Percentiles rank a stretch among this genome's conserved stretches.
Evolutionary conservation across 495 filamentous ascomycete species (phyloP).

Genomic region (Astrothelium macrocarpum): DNA sequence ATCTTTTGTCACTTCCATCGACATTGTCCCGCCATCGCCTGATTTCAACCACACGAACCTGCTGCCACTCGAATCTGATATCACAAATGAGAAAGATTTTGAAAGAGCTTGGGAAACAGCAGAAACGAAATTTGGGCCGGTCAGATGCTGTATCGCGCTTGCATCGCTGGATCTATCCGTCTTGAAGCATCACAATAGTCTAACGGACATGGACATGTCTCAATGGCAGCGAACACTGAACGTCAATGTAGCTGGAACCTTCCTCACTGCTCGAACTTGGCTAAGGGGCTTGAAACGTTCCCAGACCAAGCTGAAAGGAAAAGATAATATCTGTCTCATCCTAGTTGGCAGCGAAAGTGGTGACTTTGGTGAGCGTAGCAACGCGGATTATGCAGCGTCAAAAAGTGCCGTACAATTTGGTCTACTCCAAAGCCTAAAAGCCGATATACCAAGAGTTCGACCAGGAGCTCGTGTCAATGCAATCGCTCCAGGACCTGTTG

Average conservation of each 20-base stretch:
- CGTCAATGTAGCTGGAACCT: conserved; percentile 37
- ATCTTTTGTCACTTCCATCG: conserved; percentile 31
- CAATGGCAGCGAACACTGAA: conserved; percentile 31
- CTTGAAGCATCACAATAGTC: conserved; percentile 26
- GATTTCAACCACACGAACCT: neutral
- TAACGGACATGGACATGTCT: conserved; percentile 31
- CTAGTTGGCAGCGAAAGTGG: conserved; percentile 38
- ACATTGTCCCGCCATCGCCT: conserved; percentile 19
- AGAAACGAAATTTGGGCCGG: conserved; percentile 23
- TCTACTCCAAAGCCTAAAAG: conserved; percentile 31
- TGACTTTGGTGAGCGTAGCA: conserved; percentile 34
- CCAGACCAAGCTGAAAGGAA: neutral
- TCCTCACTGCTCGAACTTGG: conserved; percentile 34
- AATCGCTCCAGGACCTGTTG: conserved; percentile 36
- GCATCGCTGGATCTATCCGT: conserved; percentile 34
- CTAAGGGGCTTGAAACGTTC: conserved; percentile 18
- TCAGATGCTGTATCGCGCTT: conserved; percentile 35
- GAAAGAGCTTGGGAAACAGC: conserved; percentile 27
- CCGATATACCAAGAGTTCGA: conserved; percentile 30
- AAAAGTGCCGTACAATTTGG: conserved; percentile 38
- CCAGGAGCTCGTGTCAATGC: conserved; percentile 34
- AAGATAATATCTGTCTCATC: conserved; percentile 32
- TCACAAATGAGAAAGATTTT: conserved; percentile 26
- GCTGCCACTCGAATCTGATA: conserved; percentile 23
- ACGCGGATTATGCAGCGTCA: conserved; percentile 33